Evolutionary conservation across 164 flowering plant genomes (phyloP), one percentile per base, ranked within the genome.

Genomic region (Chloranthus sessilifolius): DNA sequence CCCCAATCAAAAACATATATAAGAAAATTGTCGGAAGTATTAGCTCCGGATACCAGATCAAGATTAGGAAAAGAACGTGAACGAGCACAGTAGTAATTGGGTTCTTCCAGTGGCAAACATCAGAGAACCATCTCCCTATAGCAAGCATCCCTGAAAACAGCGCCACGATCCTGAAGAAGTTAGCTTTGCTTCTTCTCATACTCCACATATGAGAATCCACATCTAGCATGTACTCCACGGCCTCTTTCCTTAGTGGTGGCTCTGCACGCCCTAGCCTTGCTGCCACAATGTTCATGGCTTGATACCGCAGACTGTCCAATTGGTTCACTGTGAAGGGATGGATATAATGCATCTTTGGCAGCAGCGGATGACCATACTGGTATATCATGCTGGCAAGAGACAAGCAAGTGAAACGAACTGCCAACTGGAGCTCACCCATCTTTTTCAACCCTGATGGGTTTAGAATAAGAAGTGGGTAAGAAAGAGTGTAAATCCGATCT

Each of bases 181-280:
- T 78, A 2, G 83, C 83, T 53, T 78, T 78, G 71, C 83, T 78
- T 62, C 74, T 68, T 51, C 83, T 65, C 83, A 78, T 75, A 39
- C 83, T 78, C 83, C 83, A 78, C 71, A 71, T 58, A 51, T 75
- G 80, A 20, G 80, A 75, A 43, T 78, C 80, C 4, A 73, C 80
- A 58, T 78, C 83, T n/a, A 78, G 33, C 83, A 78, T 73, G 72
- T 75, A 78, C 63, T 78, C 83, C 44, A 78, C 78, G 35, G 73
- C 70, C 59, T 78, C 83, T 60, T 73, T 75, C 48, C 80, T 62
- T 5, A 78, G 68, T 0, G 83, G 78, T 2, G 83, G 83, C 31
- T 78, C 83, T 8, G 80, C 78, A 35, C 83, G 39, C 33, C 70
- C 73, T 6, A 78, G 78, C 69, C 83, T 62, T 11, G 39, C 47